Evolutionary conservation across 176 grass and related monocot genomes (phyloP).

Genomic region (Oropetium thomaeum): DNA sequence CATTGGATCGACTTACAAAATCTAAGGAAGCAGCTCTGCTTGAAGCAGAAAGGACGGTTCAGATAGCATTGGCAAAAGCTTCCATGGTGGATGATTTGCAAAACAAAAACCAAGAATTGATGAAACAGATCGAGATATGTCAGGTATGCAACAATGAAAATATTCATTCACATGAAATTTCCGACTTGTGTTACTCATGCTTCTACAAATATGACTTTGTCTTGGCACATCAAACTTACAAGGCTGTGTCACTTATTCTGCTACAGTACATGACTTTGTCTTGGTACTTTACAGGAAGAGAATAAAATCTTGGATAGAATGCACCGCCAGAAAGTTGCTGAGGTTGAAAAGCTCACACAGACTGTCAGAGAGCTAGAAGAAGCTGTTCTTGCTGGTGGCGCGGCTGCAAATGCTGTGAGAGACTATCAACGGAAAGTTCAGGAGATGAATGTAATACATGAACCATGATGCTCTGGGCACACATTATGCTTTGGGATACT

Average conservation of each 20-base stretch:
- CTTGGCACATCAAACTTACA: slow-evolving; percentile 5
- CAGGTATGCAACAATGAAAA: slow-evolving; percentile 47
- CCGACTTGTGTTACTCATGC: neutral
- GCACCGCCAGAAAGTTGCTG: slow-evolving; percentile 93
- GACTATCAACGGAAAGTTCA: slow-evolving; percentile 97
- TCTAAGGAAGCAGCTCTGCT: slow-evolving; percentile 82
- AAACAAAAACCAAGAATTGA: slow-evolving; percentile 92
- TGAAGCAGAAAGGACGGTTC: slow-evolving; percentile 89
- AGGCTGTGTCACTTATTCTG: neutral
- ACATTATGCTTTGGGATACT: slow-evolving; percentile 24
- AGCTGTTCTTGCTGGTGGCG: slow-evolving; percentile 89
- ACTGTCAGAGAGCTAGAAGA: slow-evolving; percentile 94
- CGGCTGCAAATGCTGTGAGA: slow-evolving; percentile 93
- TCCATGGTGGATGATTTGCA: slow-evolving; percentile 94
- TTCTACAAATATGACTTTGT: neutral
- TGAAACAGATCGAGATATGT: slow-evolving; percentile 97
- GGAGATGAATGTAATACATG: slow-evolving; percentile 90
- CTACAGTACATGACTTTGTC: neutral
- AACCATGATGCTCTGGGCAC: slow-evolving; percentile 3
- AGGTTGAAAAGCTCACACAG: slow-evolving; percentile 96
- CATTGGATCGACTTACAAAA: slow-evolving; percentile 78
- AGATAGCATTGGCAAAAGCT: slow-evolving; percentile 83
- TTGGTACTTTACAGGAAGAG: slow-evolving; percentile 70
- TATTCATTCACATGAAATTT: slow-evolving; percentile 7
- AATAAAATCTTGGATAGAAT: slow-evolving; percentile 98